A percentile compares a stretch with the other conserved stretches of the same genome.
These are phyloP conservation scores for Colletotrichum acutatum DNA, from an alignment of 2,329 filamentous ascomycete genomes.

Conservation along the genomic window DNA sequence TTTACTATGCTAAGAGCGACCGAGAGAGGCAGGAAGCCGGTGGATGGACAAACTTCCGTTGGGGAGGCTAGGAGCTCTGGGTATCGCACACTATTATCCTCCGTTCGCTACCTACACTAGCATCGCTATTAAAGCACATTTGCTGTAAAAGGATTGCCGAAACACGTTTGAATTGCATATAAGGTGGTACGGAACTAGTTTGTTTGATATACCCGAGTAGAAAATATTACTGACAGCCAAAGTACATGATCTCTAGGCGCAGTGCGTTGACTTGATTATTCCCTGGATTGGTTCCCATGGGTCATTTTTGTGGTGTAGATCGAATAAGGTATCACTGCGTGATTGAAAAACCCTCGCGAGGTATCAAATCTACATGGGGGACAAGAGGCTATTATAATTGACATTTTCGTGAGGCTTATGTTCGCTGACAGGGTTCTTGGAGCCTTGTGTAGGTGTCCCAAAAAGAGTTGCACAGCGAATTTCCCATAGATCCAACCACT, in stretches of 20 bases:
- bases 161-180: background rate
- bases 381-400: too few species aligned
- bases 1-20: conserved; percentile 42
- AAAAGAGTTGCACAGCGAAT: background rate
- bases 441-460: background rate
- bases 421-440: background rate
- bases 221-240: too few species aligned
- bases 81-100: background rate
- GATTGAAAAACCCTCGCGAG: too few species aligned
- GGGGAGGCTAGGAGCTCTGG: conserved; percentile 6
- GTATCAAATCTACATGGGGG: too few species aligned
- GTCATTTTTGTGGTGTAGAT: too few species aligned
- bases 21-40: conserved; percentile 28
- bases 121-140: background rate
- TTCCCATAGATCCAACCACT: background rate
- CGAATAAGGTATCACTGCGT: too few species aligned
- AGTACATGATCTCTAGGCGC: too few species aligned
- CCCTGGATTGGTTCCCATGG: too few species aligned
- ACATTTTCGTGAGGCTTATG: too few species aligned
- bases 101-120: too few species aligned
- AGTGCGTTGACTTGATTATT: too few species aligned
- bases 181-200: background rate
- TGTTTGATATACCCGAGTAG: background rate
- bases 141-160: background rate
- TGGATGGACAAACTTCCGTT: conserved; percentile 29